Evolutionary conservation across 2,329 filamentous ascomycete species (phyloP), one percentile per base, ranked within the genome.

Genomic region (Emergomyces orientalis): DNA sequence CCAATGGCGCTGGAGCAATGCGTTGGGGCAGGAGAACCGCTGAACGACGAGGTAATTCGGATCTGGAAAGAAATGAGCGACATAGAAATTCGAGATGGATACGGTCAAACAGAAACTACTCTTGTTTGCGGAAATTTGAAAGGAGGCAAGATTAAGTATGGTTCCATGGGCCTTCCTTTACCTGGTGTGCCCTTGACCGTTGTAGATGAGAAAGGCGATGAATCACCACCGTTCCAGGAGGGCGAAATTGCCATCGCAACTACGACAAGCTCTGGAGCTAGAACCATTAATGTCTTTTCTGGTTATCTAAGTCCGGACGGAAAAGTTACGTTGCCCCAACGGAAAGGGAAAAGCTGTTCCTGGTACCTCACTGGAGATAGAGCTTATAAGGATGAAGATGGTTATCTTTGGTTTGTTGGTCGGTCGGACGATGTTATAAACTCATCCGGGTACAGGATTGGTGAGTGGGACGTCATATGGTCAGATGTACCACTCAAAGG

Each of bases 51-150:
- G 62, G 76, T 77, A 1, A 76, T 77, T 30, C 65, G 68, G 4
- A 65, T 71, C 47, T 77, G 74, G 74, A 68, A 71, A 61, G 68
- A 72, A 41, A 73, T 72, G 64, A 75, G 69, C 4, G 71, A 70
- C 1, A 66, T 76, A 56, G 69, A 75, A 58, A 77, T 78, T 49
- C 72, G 69, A 60, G 75, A 78, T 64, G 76, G 74, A 2, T 78
- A 76, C 59, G 76, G 75, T 13, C 75, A 78, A 65, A 76, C 73
- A 19, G 76, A 78, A 64, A 76, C 75, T 5, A 71, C 75, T 6
- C 68, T 78, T 9, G 66, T 76, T 1, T 77, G 75, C 62, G 75
- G 73, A 27, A 78, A 78, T 65, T 74, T 76, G 59, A 70, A 67
- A 41, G 73, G 71, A 7, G 69, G 64, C 27, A 62, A 65, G 11